A percentile compares a stretch with the other conserved stretches of the same genome.
Evolutionary conservation across 75 land plant genomes (phyloP).

Genomic region (Cupressus sempervirens): DNA sequence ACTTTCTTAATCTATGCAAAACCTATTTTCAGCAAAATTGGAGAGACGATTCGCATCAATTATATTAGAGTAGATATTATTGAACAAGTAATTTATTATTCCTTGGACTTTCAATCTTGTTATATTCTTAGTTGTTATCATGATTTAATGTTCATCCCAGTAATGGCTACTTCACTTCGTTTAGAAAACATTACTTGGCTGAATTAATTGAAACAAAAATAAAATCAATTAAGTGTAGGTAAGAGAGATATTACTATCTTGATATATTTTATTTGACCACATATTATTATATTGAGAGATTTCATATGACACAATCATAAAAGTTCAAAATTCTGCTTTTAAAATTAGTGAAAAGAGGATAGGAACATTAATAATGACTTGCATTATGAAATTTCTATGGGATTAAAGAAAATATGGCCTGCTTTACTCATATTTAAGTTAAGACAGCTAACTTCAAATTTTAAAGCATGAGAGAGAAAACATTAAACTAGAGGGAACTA

Average conservation of each 20-base stretch:
- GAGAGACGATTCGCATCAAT: constrained; percentile 77
- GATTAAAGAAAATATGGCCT: neutral
- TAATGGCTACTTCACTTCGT: neutral
- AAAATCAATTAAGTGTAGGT: neutral
- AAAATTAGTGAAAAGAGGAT: neutral
- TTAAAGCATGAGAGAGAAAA: too few relatives aligned
- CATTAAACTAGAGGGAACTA: too few relatives aligned
- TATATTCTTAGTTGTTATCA: neutral
- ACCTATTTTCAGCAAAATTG: constrained; percentile 75
- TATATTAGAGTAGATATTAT: constrained; percentile 81
- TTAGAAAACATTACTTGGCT: neutral
- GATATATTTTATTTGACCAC: neutral
- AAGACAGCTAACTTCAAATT: neutral
- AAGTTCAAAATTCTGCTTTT: neutral
- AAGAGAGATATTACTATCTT: neutral
- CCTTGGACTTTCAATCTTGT: neutral
- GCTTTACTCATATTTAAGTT: neutral
- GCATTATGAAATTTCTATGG: neutral
- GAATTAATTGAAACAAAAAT: neutral
- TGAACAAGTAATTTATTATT: constrained; percentile 53
- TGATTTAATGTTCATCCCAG: neutral
- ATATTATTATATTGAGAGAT: neutral
- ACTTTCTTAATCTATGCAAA: constrained; percentile 77
- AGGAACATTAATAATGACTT: neutral
- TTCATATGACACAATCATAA: neutral